Evolutionary conservation across 768 basidiomycete species (phyloP).

Genomic region (Boletus vinaceobasis): DNA sequence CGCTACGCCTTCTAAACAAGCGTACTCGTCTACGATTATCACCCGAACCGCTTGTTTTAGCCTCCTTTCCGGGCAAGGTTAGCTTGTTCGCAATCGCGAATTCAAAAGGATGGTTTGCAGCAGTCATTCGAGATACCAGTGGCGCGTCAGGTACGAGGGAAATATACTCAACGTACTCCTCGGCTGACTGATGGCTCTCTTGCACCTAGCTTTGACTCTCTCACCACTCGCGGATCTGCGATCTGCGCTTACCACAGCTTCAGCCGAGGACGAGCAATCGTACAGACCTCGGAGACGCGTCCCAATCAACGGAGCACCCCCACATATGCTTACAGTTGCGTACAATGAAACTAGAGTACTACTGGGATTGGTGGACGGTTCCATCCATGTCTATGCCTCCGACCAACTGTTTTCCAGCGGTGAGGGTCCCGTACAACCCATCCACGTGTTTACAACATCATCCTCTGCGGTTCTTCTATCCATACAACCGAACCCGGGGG

Average conservation of each 20-base stretch:
- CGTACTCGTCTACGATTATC: conserved; percentile 65
- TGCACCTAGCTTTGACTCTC: conserved; percentile 50
- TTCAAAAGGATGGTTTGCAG: conserved; percentile 67
- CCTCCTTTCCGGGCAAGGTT: conserved; percentile 41
- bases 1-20: conserved; percentile 48
- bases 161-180: neutral
- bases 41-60: conserved; percentile 42
- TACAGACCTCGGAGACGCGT: conserved; percentile 56
- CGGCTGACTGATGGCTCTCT: neutral
- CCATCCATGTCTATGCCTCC: conserved; percentile 58
- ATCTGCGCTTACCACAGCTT: conserved; percentile 44
- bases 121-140: conserved; percentile 40
- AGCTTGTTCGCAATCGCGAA: conserved; percentile 59
- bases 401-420: conserved; percentile 47
- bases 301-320: conserved; percentile 41
- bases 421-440: conserved; percentile 40
- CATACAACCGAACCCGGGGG: conserved; percentile 63
- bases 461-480: conserved; percentile 47
- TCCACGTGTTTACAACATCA: conserved; percentile 45
- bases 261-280: conserved; percentile 34
- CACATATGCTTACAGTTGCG: conserved; percentile 55
- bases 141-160: conserved; percentile 37
- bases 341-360: conserved; percentile 57
- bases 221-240: conserved; percentile 64
- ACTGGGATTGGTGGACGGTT: conserved; percentile 56